Conservation (phyloP, 202 grass and related monocot genomes). For the Zizania palustris region DNA sequence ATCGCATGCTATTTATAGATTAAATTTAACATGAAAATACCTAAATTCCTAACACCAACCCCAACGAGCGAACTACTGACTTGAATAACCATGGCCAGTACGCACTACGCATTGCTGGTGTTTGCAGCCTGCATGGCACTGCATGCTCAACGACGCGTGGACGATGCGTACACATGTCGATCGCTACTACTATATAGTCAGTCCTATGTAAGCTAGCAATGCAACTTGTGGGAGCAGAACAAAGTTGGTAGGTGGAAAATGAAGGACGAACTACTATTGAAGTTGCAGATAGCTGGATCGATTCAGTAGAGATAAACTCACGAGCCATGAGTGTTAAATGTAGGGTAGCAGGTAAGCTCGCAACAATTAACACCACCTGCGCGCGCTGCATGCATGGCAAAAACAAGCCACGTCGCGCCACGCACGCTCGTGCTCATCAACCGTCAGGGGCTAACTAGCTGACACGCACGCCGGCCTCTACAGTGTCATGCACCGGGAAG, state of each 20-base stretch:
- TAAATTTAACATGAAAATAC: no score
- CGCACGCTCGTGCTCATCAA: not conserved
- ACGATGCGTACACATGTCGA: not conserved
- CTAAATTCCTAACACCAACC: no score
- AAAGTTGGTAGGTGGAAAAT: constrained; percentile 16
- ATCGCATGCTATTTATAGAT: no score
- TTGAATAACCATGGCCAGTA: not conserved
- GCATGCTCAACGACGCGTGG: not conserved
- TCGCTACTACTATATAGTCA: not conserved
- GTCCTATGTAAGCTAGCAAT: not conserved
- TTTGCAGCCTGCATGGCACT: constrained; percentile 4
- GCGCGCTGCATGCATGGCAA: not conserved
- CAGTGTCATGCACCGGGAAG: constrained; percentile 19
- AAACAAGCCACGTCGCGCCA: constrained; percentile 29
- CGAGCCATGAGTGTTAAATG: not conserved
- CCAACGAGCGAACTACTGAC: not conserved
- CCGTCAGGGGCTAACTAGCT: not conserved
- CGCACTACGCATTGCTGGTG: not conserved
- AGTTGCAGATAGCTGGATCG: not conserved
- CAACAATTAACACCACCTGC: constrained; percentile 28
- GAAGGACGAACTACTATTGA: not conserved
- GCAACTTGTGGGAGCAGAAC: not conserved
- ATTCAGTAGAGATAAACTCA: not conserved
- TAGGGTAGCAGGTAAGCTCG: constrained; percentile 2
- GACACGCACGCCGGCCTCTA: constrained; percentile 3